Percentiles rank a stretch among this genome's conserved stretches.
Conservation (phyloP, 1,284 basidiomycete species). For the Heterobasidion occidentale region DNA sequence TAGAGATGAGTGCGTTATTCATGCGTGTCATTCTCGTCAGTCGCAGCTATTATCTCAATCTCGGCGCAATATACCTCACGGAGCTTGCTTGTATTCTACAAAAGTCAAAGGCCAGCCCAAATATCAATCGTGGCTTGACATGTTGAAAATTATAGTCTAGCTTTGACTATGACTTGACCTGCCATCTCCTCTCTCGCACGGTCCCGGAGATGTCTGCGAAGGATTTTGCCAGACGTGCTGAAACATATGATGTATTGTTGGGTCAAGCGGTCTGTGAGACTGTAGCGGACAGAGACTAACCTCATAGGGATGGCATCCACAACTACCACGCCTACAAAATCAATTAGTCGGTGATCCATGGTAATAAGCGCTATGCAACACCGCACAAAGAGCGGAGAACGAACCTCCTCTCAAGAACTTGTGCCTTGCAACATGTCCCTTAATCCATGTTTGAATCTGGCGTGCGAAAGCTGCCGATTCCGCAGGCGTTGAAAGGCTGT, state of each 20-base stretch:
- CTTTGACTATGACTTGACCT: slow-evolving; percentile 1
- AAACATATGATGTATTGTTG: neutral
- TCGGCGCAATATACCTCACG: too few relatives aligned
- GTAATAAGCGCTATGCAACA: too few relatives aligned
- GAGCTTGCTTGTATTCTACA: too few relatives aligned
- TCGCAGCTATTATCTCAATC: too few relatives aligned
- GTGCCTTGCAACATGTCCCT: slow-evolving; percentile 51
- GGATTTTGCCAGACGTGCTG: slow-evolving; percentile 68
- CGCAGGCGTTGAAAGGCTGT: slow-evolving; percentile 27
- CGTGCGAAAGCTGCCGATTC: slow-evolving; percentile 30
- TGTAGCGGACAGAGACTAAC: slow-evolving; percentile 22
- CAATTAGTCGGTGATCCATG: too few relatives aligned
- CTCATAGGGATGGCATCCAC: slow-evolving; percentile 62
- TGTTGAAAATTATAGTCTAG: slow-evolving; percentile 8
- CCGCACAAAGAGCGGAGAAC: too few relatives aligned
- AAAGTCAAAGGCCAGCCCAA: too few relatives aligned
- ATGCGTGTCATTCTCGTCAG: too few relatives aligned
- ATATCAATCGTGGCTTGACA: too few relatives aligned
- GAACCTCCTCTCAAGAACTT: slow-evolving; percentile 50
- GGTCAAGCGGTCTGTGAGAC: neutral
- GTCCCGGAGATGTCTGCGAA: slow-evolving; percentile 55
- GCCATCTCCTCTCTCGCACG: slow-evolving; percentile 41
- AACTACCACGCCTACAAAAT: slow-evolving; percentile 28
- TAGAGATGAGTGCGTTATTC: too few relatives aligned
- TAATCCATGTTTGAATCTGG: slow-evolving; percentile 57